These are phyloP conservation scores for Xylaria arbuscula DNA, from an alignment of 2,329 filamentous ascomycete species.

Conservation along the genomic window DNA sequence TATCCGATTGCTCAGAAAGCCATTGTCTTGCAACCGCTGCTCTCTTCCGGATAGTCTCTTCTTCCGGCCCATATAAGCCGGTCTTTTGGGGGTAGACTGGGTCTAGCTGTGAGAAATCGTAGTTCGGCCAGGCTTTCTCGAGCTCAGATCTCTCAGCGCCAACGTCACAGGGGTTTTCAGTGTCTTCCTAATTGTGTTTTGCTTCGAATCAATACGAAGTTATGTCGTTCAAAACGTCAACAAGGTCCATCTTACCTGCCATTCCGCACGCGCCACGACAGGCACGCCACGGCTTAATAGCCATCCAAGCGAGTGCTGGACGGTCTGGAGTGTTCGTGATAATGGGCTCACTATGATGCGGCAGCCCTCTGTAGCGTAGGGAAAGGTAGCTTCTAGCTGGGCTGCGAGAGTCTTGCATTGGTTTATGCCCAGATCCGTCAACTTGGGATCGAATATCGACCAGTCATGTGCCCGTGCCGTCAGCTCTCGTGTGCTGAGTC, in stretches of 20 bases:
- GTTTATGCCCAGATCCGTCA: slow-evolving; percentile 47
- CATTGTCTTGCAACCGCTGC: slow-evolving; percentile 46
- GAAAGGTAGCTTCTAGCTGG: slow-evolving; percentile 43
- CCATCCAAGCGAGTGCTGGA: slow-evolving; percentile 47
- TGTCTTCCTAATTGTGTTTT: slow-evolving; percentile 45
- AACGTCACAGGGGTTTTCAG: slow-evolving; percentile 49
- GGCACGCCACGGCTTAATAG: slow-evolving; percentile 46
- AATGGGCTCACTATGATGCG: slow-evolving; percentile 50
- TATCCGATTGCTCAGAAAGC: slow-evolving; percentile 47
- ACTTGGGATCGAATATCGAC: slow-evolving; percentile 46
- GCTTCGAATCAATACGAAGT: slow-evolving; percentile 14
- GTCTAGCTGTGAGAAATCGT: slow-evolving; percentile 49
- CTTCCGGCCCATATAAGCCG: slow-evolving; percentile 48
- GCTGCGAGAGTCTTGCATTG: slow-evolving; percentile 46
- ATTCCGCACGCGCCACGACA: slow-evolving; percentile 49
- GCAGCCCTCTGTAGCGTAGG: slow-evolving; percentile 42
- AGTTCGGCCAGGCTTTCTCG: slow-evolving; percentile 47
- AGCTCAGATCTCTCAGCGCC: slow-evolving; percentile 43
- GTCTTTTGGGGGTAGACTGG: slow-evolving; percentile 50
- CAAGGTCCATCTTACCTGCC: slow-evolving; percentile 45
- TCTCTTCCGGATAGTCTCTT: slow-evolving; percentile 45
- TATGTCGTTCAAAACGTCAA: not conserved
- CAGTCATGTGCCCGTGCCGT: slow-evolving; percentile 47
- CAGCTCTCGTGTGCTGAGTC: slow-evolving; percentile 35
- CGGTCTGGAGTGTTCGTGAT: slow-evolving; percentile 48